Percentiles rank a stretch among this genome's conserved stretches.
Conservation (phyloP, 1,139 yeast genomes). For the Suhomyces bokatorum region DNA sequence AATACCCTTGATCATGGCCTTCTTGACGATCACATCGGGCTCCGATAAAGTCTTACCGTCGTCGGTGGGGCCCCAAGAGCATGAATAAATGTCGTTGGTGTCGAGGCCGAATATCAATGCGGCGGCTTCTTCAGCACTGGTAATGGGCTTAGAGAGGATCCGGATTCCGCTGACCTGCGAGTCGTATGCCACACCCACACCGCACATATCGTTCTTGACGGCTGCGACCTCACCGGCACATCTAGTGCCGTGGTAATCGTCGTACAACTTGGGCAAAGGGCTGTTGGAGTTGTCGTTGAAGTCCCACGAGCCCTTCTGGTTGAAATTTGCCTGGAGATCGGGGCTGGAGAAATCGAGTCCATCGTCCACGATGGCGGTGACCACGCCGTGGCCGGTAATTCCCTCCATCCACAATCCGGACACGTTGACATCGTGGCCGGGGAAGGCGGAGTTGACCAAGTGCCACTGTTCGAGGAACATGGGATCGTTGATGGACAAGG, state of each 20-base stretch:
- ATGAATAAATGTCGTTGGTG: conserved; percentile 86
- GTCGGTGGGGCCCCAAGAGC: conserved; percentile 99
- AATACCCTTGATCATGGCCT: conserved; percentile 83
- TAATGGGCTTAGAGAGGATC: conserved; percentile 76
- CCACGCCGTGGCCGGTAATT: conserved; percentile 78
- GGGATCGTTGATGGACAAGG: conserved; percentile 76
- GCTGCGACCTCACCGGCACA: conserved; percentile 98
- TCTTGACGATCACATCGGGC: conserved; percentile 75
- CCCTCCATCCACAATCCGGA: conserved; percentile 83
- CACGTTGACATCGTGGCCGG: conserved; percentile 86
- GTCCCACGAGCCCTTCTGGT: conserved; percentile 83
- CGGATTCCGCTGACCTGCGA: conserved; percentile 89
- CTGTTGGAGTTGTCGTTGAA: conserved; percentile 72
- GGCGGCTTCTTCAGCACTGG: conserved; percentile 88
- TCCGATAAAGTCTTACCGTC: conserved; percentile 85
- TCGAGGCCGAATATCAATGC: conserved; percentile 80
- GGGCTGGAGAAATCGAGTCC: conserved; percentile 81
- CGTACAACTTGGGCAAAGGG: conserved; percentile 79
- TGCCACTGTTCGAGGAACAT: conserved; percentile 88
- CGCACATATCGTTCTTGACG: conserved; percentile 84
- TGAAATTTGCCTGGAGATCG: conserved; percentile 73
- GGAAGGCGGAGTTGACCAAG: conserved; percentile 64
- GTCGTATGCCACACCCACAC: conserved; percentile 89
- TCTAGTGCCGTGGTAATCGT: conserved; percentile 94
- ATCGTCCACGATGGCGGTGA: conserved; percentile 90